Evolutionary conservation across 1,284 basidiomycete species (phyloP).

Genomic region (Fistulinella cinereoalba): DNA sequence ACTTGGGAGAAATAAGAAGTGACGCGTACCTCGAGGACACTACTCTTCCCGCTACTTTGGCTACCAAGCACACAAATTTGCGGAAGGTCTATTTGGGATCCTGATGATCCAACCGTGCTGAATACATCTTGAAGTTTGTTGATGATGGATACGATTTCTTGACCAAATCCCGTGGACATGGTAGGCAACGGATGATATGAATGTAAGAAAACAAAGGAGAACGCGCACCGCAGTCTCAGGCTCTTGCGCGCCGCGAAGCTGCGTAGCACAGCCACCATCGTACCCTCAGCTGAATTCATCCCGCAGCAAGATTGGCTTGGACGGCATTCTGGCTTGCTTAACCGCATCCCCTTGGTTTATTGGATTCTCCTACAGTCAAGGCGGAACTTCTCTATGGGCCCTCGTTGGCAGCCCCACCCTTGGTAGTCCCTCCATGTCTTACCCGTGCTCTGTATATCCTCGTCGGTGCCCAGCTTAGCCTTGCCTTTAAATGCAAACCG

Average conservation of each 20-base stretch:
- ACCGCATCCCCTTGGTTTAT: neutral
- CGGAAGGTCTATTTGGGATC: constrained; percentile 76
- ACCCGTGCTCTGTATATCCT: too few species aligned
- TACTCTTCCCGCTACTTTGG: constrained; percentile 87
- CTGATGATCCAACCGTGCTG: constrained; percentile 72
- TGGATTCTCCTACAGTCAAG: constrained; percentile 15
- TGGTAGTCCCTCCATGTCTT: too few species aligned
- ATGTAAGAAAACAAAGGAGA: constrained; percentile 17
- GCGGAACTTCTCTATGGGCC: too few species aligned
- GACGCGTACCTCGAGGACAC: constrained; percentile 70
- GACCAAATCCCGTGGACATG: constrained; percentile 68
- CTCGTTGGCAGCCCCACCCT: too few species aligned
- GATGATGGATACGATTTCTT: constrained; percentile 72
- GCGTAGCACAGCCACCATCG: constrained; percentile 27
- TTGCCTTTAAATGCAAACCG: too few species aligned
- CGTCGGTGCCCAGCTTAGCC: too few species aligned
- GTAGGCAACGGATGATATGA: constrained; percentile 12
- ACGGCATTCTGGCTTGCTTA: too few species aligned
- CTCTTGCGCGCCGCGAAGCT: constrained; percentile 16
- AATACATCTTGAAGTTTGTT: constrained; percentile 89
- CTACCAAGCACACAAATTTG: constrained; percentile 85
- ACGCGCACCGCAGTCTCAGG: constrained; percentile 1
- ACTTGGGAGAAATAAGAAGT: constrained; percentile 3
- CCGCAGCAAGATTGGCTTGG: neutral
- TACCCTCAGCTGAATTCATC: neutral